phyloP scores from a whole-genome alignment of 768 basidiomycete genomes.

The Pulveroboletus frians region DNA sequence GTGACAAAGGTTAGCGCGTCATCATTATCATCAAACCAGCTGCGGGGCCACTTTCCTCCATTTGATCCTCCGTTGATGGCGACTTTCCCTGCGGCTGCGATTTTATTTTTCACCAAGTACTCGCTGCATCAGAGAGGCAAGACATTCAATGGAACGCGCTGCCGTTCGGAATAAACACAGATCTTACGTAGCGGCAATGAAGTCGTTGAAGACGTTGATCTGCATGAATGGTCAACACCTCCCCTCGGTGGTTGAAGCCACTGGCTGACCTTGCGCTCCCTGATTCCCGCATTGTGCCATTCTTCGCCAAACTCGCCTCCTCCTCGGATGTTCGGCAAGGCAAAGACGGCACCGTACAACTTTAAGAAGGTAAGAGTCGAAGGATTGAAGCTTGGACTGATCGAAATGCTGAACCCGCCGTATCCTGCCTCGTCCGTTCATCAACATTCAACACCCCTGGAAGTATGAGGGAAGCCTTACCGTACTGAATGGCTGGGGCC shows the following conservation, averaged over 20 bases:
- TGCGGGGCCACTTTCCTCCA: constrained; percentile 47
- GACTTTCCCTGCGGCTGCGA: constrained; percentile 63
- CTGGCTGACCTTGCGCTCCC: constrained; percentile 57
- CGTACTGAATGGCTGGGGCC: constrained; percentile 74
- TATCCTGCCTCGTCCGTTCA: constrained; percentile 45
- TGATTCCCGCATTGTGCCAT: constrained; percentile 74
- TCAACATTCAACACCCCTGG: background rate
- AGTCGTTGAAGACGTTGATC: constrained; percentile 78
- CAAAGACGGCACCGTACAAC: constrained; percentile 62
- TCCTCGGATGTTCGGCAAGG: constrained; percentile 56
- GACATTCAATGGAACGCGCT: background rate
- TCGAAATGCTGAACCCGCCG: constrained; percentile 73
- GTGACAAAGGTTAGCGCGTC: background rate
- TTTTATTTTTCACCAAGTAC: constrained; percentile 68
- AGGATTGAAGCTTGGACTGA: constrained; percentile 69
- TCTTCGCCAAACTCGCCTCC: constrained; percentile 79
- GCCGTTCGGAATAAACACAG: background rate
- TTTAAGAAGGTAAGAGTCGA: constrained; percentile 69
- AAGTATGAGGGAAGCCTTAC: constrained; percentile 30
- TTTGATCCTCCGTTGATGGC: constrained; percentile 79
- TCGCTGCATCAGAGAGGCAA: constrained; percentile 38
- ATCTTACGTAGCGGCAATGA: constrained; percentile 72
- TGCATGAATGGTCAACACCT: constrained; percentile 22
- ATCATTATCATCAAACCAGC: background rate
- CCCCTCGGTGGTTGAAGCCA: background rate